Conservation (phyloP, 768 basidiomycete genomes). For the Leucosporidium scottii region DNA sequence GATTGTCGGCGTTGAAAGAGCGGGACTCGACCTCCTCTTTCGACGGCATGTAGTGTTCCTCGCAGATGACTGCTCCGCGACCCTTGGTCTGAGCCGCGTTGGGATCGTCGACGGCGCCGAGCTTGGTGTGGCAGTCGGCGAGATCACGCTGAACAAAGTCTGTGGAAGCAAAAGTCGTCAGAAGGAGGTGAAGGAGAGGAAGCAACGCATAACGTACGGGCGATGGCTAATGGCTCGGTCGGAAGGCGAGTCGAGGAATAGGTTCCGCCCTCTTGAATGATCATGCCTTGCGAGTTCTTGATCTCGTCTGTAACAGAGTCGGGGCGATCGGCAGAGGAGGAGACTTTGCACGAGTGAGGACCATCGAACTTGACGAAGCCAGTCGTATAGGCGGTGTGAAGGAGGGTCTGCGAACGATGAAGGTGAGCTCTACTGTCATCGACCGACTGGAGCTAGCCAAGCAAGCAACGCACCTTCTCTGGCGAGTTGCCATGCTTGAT, state of each 20-base stretch:
- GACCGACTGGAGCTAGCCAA: background rate
- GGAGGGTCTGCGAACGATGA: slow-evolving; percentile 9
- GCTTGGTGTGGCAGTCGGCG: slow-evolving; percentile 20
- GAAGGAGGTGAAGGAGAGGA: background rate
- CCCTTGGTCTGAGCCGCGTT: slow-evolving; percentile 12
- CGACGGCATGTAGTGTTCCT: slow-evolving; percentile 28
- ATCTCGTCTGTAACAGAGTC: slow-evolving; percentile 1
- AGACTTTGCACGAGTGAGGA: slow-evolving; percentile 21
- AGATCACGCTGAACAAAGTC: slow-evolving; percentile 32
- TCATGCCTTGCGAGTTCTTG: slow-evolving; percentile 10
- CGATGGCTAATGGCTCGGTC: slow-evolving; percentile 22
- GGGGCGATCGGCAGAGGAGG: background rate
- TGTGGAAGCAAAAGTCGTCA: background rate
- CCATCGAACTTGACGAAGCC: slow-evolving; percentile 15
- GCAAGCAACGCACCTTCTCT: slow-evolving; percentile 17
- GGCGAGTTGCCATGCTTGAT: slow-evolving; percentile 14
- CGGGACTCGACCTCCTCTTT: slow-evolving; percentile 4
- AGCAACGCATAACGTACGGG: slow-evolving; percentile 3
- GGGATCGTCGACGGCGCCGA: slow-evolving; percentile 21
- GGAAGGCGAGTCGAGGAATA: slow-evolving; percentile 18
- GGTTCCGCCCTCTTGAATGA: slow-evolving; percentile 8
- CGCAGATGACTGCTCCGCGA: slow-evolving; percentile 19
- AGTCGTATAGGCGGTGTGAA: slow-evolving; percentile 20
- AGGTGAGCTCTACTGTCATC: background rate
- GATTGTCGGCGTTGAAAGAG: slow-evolving; percentile 2